Evolutionary conservation across 148 eudicot species (phyloP).

Genomic region (Talinum fruticosum): DNA sequence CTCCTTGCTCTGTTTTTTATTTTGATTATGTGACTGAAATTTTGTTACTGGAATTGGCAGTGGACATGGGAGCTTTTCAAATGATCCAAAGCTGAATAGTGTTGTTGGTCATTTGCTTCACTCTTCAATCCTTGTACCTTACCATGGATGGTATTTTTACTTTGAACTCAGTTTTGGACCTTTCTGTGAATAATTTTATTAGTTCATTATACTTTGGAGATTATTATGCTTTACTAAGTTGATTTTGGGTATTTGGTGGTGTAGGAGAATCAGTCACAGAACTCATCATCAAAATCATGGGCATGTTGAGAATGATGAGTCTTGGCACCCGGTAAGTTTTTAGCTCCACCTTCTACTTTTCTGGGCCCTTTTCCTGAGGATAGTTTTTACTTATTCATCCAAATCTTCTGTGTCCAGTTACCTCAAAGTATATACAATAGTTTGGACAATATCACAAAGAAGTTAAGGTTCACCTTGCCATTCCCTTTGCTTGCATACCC

Average conservation of each 20-base stretch:
- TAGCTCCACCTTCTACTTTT: not conserved
- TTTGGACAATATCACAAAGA: constrained; percentile 44
- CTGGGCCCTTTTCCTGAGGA: too few relatives aligned
- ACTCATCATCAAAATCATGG: constrained; percentile 90
- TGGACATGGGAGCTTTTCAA: constrained; percentile 92
- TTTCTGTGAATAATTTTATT: not conserved
- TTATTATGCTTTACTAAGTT: not conserved
- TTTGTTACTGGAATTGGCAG: constrained; percentile 32
- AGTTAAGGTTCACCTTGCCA: constrained; percentile 62
- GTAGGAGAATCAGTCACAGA: constrained; percentile 82
- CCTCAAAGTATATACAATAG: constrained; percentile 49
- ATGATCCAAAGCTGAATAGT: constrained; percentile 56
- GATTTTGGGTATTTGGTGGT: constrained; percentile 12
- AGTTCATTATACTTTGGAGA: not conserved
- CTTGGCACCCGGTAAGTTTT: constrained; percentile 69
- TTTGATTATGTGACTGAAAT: constrained; percentile 10
- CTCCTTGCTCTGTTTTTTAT: not conserved
- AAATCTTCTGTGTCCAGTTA: constrained; percentile 34
- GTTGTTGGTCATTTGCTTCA: constrained; percentile 71
- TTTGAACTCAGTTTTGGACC: not conserved
- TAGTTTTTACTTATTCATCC: not conserved
- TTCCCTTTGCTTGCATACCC: constrained; percentile 76
- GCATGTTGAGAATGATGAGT: constrained; percentile 81
- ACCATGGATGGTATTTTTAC: constrained; percentile 68
- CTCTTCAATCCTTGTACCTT: constrained; percentile 81